Evolutionary conservation across 2,329 filamentous ascomycete species (phyloP).

Genomic region (Dothideomycetidae sp.): DNA sequence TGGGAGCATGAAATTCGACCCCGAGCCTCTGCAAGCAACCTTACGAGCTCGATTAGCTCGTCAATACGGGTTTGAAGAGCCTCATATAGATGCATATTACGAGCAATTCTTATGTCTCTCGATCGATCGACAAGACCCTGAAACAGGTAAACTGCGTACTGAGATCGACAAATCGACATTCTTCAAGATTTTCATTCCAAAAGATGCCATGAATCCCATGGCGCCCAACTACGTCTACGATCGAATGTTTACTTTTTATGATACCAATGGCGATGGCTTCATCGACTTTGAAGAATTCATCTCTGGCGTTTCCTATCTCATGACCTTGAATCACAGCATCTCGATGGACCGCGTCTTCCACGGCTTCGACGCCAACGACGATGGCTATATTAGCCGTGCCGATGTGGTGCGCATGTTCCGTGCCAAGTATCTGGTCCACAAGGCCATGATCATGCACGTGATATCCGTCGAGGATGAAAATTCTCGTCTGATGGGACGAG

Average conservation of each 20-base stretch:
- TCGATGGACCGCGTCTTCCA: slow-evolving; percentile 64
- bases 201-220: slow-evolving; percentile 51
- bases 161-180: slow-evolving; percentile 91
- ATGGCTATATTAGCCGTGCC: slow-evolving; percentile 70
- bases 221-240: slow-evolving; percentile 86
- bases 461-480: slow-evolving; percentile 63
- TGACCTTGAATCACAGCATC: slow-evolving; percentile 45
- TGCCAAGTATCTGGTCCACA: slow-evolving; percentile 81
- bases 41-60: slow-evolving; percentile 48
- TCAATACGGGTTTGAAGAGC: slow-evolving; percentile 49
- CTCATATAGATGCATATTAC: slow-evolving; percentile 85
- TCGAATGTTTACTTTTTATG: slow-evolving; percentile 93
- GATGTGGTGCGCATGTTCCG: slow-evolving; percentile 87
- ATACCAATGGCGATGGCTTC: slow-evolving; percentile 73
- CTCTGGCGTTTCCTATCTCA: slow-evolving; percentile 56
- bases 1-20: slow-evolving; percentile 58
- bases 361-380: slow-evolving; percentile 79
- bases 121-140: slow-evolving; percentile 58
- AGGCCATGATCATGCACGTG: slow-evolving; percentile 74
- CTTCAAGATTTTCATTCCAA: slow-evolving; percentile 63
- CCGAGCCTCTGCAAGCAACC: slow-evolving; percentile 46
- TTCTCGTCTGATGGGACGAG: slow-evolving; percentile 9
- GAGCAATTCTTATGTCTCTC: slow-evolving; percentile 95
- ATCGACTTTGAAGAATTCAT: slow-evolving; percentile 92
- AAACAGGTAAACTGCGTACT: slow-evolving; percentile 61